phyloP scores from a whole-genome alignment of 257 asterid species.

The Petunia secreta region DNA sequence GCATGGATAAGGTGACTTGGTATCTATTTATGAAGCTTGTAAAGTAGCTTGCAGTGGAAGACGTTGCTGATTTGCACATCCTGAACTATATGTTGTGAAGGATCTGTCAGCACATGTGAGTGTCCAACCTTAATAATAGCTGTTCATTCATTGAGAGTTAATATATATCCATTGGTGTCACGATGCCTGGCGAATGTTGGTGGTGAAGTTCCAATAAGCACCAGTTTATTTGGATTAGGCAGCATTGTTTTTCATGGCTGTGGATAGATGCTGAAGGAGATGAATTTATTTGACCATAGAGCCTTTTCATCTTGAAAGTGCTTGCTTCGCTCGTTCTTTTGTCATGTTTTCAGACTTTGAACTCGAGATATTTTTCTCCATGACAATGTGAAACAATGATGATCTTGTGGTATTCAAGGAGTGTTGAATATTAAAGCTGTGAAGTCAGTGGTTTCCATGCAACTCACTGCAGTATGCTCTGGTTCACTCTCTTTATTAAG shows the following conservation, averaged over 20 bases:
- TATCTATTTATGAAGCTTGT: not conserved
- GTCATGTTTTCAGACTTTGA: not conserved
- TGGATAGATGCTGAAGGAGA: not conserved
- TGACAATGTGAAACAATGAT: not conserved
- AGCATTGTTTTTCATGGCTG: constrained; percentile 10
- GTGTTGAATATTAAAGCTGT: not conserved
- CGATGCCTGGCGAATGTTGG: not conserved
- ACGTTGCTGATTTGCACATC: not conserved
- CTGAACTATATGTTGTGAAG: not conserved
- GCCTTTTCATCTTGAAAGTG: not conserved
- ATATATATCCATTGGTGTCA: not conserved
- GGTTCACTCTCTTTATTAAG: not conserved
- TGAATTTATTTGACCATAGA: not conserved
- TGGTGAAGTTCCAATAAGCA: not conserved
- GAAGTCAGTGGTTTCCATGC: not conserved
- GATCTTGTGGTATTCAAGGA: not conserved
- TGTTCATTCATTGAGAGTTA: not conserved
- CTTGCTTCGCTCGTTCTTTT: not conserved
- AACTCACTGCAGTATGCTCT: not conserved
- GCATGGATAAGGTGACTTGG: not conserved
- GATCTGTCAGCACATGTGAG: not conserved
- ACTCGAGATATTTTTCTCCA: not conserved
- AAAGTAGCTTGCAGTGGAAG: no score
- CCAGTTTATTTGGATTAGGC: not conserved
- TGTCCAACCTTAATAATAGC: not conserved